These are phyloP conservation scores for Torulaspora globosa DNA, from an alignment of 1,139 yeast species.

Conservation along the genomic window DNA sequence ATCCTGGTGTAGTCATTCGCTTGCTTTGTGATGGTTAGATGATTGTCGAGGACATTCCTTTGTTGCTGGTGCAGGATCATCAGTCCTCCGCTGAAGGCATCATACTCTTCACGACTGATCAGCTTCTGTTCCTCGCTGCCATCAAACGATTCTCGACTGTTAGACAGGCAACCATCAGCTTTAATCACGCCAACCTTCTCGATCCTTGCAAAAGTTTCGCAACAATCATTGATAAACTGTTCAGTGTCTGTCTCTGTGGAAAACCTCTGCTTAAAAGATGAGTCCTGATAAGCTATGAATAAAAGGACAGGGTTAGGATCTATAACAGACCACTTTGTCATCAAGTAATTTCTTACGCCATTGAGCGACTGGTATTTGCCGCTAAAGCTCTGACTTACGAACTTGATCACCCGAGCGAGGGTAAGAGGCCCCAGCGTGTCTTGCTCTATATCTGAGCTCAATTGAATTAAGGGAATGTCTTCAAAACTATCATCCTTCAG, in stretches of 20 bases:
- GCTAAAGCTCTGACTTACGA: constrained; percentile 90
- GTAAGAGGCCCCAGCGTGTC: constrained; percentile 77
- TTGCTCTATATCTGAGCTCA: constrained; percentile 85
- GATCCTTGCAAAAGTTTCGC: constrained; percentile 10
- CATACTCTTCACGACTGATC: constrained; percentile 10
- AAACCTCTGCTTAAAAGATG: constrained; percentile 57
- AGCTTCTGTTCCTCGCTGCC: constrained; percentile 4
- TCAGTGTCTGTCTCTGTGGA: constrained; percentile 55
- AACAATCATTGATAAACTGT: constrained; percentile 12
- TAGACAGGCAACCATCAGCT: neutral
- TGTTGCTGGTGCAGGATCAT: constrained; percentile 6
- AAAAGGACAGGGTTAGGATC: constrained; percentile 71
- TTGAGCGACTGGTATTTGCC: constrained; percentile 86
- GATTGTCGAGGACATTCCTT: constrained; percentile 5
- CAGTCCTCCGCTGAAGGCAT: constrained; percentile 7
- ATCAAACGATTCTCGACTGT: neutral
- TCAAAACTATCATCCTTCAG: constrained; percentile 91
- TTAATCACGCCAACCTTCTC: constrained; percentile 6
- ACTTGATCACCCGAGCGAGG: constrained; percentile 71
- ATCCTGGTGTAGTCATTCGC: neutral
- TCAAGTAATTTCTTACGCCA: constrained; percentile 76
- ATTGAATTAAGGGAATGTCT: constrained; percentile 83
- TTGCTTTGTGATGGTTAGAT: constrained; percentile 1
- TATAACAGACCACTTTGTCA: constrained; percentile 76
- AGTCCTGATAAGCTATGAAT: constrained; percentile 68